Evolutionary conservation across 164 flowering plant genomes (phyloP).

Genomic region (Vitis rupestris): DNA sequence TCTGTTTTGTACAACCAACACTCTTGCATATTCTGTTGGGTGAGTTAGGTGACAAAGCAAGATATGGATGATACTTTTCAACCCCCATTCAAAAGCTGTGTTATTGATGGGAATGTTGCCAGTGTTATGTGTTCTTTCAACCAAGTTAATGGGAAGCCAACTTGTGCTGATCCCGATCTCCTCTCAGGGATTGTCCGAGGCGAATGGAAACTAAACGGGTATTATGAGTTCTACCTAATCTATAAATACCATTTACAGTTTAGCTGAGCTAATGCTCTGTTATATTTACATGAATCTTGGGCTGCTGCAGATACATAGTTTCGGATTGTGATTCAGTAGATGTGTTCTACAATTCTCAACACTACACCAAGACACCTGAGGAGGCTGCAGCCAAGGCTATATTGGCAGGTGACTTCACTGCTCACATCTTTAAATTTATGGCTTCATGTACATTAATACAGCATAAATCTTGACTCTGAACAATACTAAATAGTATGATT

Average conservation of each 20-base stretch:
- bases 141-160: slow-evolving; percentile 84
- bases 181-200: slow-evolving; percentile 77
- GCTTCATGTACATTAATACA: no score
- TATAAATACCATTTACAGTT: not conserved
- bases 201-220: slow-evolving; percentile 91
- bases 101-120: slow-evolving; percentile 90
- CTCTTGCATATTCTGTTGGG: not conserved
- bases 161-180: slow-evolving; percentile 87
- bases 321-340: slow-evolving; percentile 93
- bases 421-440: slow-evolving; percentile 8
- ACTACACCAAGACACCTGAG: slow-evolving; percentile 85
- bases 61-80: slow-evolving; percentile 95
- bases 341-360: slow-evolving; percentile 59
- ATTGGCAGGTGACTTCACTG: slow-evolving; percentile 62
- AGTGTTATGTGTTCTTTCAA: slow-evolving; percentile 98
- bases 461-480: no score
- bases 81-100: slow-evolving; percentile 97
- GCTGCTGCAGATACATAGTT: slow-evolving; percentile 70
- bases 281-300: not conserved
- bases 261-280: not conserved
- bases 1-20: not conserved
- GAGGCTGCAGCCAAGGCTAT: slow-evolving; percentile 78
- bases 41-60: slow-evolving; percentile 71
- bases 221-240: slow-evolving; percentile 3
- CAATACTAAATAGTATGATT: no score